Evolutionary conservation across 345 rosid genomes (phyloP), one percentile per base, ranked within the genome.

Genomic region (Linum lewisii): DNA sequence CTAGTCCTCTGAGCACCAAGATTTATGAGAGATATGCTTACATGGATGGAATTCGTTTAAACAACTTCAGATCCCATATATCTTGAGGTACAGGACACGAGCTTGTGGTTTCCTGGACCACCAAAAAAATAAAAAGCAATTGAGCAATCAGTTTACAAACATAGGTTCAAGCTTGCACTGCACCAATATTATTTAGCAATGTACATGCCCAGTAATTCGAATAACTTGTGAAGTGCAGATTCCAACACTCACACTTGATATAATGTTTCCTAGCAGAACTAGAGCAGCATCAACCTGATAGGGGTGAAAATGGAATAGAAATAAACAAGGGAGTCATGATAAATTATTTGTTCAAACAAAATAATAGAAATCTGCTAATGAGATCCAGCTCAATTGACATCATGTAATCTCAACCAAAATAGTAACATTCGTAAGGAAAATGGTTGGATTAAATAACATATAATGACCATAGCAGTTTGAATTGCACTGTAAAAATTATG

Each of bases 241-340:
- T 58, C 24, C 52, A 47, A 18, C 38, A 77, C 94, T 84, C 71
- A 92, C 96, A 58, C 68, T 73, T 54, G 85, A 69, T 58, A 84
- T 66, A 56, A 92, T 79, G 78, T 63, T 73, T 60, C 95, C 98
- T 59, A 92, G 90, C 51, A 88, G 86, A 52, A 77, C 54, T 63
- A 92, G 62, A 76, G 81, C 78, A 70, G 90, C 86, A 81, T 88
- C 96, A 55, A 81, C 90, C 98, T 92, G 79, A 77, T 26, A 26
- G 6, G 32, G 32, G 78, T 57, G 19, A 58, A 20, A 20, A 3
- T 4, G 11, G 20, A 23, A 52, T 14, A 20, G 22, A 52, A 52
- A 23, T 20, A 52, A 52, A 52, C 55, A 52, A 2, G 22, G 6
- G 6, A 21, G 16, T 20, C 21, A n/a, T n/a, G n/a, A n/a, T n/a